Evolutionary conservation across 805 yeast genomes (phyloP).

Genomic region (Candida chilensis): DNA sequence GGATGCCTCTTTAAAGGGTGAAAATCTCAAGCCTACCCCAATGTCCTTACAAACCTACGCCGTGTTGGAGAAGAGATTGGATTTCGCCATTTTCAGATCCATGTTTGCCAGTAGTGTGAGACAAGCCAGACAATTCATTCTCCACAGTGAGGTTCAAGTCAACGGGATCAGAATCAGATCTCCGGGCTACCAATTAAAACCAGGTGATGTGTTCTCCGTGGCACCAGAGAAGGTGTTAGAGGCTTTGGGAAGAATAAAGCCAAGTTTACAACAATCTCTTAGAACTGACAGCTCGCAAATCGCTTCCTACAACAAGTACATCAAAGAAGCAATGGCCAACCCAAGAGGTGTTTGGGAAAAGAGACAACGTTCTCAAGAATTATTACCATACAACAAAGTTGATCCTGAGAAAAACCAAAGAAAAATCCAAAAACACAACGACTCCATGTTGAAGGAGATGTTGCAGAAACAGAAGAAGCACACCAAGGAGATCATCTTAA

Average conservation of each 20-base stretch:
- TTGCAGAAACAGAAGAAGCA: conserved; percentile 24
- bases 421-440: conserved; percentile 16
- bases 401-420: too few relatives aligned
- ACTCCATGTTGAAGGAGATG: conserved; percentile 25
- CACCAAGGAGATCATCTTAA: conserved; percentile 40
- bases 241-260: conserved; percentile 83
- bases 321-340: conserved; percentile 44
- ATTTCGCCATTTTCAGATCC: conserved; percentile 82
- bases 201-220: conserved; percentile 85
- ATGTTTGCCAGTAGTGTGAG: conserved; percentile 90
- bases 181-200: conserved; percentile 67
- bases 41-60: conserved; percentile 84
- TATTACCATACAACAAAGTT: too few relatives aligned
- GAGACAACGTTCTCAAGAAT: too few relatives aligned
- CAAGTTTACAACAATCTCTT: conserved; percentile 59
- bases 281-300: conserved; percentile 67
- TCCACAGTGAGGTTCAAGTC: conserved; percentile 75
- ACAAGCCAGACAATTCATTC: conserved; percentile 86
- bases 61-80: conserved; percentile 79
- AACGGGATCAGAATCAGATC: conserved; percentile 74
- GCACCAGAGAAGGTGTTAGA: conserved; percentile 76
- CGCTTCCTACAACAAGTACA: conserved; percentile 66
- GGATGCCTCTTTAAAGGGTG: conserved; percentile 69
- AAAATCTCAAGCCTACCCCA: conserved; percentile 56
- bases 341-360: conserved; percentile 51